Percentiles rank a stretch among this genome's conserved stretches.
These are phyloP conservation scores for Persicaria tinctoria DNA, from an alignment of 148 eudicot species.

Conservation along the genomic window DNA sequence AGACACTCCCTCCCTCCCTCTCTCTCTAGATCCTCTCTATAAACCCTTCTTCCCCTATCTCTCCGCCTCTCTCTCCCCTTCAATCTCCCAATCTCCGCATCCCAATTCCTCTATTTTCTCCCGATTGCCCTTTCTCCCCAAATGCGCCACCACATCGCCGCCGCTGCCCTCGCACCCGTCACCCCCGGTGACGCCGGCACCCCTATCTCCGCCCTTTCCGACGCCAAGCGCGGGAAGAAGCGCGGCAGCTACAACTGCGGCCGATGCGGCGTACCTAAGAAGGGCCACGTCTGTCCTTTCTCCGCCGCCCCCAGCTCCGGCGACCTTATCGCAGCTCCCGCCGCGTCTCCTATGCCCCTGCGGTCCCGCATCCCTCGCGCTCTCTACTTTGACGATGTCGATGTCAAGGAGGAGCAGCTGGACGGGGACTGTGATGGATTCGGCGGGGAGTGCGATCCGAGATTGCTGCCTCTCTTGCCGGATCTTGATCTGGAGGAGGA, in stretches of 20 bases:
- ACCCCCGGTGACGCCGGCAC: slow-evolving; percentile 26
- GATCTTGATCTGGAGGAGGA: slow-evolving; percentile 20
- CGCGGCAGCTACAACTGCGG: slow-evolving; percentile 86
- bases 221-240: slow-evolving; percentile 33
- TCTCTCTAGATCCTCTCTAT: background rate
- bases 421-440: background rate
- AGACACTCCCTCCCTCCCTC: background rate
- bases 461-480: background rate
- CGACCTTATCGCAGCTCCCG: background rate
- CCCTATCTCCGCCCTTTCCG: slow-evolving; percentile 29
- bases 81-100: background rate
- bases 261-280: slow-evolving; percentile 76
- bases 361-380: slow-evolving; percentile 39
- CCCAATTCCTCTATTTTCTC: background rate
- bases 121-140: background rate
- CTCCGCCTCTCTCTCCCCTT: background rate
- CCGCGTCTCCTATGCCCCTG: background rate
- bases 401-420: slow-evolving; percentile 20
- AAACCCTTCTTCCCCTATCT: background rate
- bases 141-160: slow-evolving; percentile 39
- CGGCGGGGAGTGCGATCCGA: slow-evolving; percentile 12
- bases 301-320: background rate
- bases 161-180: slow-evolving; percentile 11
- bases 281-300: slow-evolving; percentile 57
- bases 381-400: slow-evolving; percentile 60